phyloP scores from a whole-genome alignment of 2,329 filamentous ascomycete species.

The Fusarium hostae region DNA sequence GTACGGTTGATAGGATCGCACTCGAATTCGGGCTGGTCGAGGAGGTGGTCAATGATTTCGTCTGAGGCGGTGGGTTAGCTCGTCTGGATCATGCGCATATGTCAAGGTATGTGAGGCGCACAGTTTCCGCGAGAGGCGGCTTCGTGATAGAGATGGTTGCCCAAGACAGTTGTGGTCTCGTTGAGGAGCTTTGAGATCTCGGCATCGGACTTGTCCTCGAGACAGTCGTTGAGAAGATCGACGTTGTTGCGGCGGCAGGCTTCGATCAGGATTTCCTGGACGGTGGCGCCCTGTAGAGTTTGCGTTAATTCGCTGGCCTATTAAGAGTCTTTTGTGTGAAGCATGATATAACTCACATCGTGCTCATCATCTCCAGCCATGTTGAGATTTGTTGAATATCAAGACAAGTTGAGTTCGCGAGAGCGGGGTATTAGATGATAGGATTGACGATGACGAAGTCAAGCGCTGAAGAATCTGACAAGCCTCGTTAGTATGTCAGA shows the following conservation, averaged over 20 bases:
- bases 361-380: slow-evolving; percentile 51
- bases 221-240: slow-evolving; percentile 80
- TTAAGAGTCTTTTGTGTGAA: not conserved
- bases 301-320: not conserved
- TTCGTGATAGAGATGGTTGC: slow-evolving; percentile 89
- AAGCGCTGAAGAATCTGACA: not conserved
- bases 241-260: slow-evolving; percentile 94
- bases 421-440: slow-evolving; percentile 33
- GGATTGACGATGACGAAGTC: slow-evolving; percentile 7
- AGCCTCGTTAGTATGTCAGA: not conserved
- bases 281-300: slow-evolving; percentile 74
- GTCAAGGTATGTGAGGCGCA: slow-evolving; percentile 58
- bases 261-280: slow-evolving; percentile 87
- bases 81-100: slow-evolving; percentile 5
- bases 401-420: slow-evolving; percentile 1
- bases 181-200: slow-evolving; percentile 85
- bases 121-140: slow-evolving; percentile 88
- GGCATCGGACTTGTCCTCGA: slow-evolving; percentile 70
- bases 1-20: slow-evolving; percentile 79
- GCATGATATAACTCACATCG: slow-evolving; percentile 44
- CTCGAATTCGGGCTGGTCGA: slow-evolving; percentile 86
- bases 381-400: slow-evolving; percentile 10
- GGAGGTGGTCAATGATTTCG: slow-evolving; percentile 82
- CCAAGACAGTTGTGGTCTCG: slow-evolving; percentile 83
- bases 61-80: slow-evolving; percentile 57